phyloP scores from a whole-genome alignment of 2,329 filamentous ascomycete species.

The Massarina eburnea region DNA sequence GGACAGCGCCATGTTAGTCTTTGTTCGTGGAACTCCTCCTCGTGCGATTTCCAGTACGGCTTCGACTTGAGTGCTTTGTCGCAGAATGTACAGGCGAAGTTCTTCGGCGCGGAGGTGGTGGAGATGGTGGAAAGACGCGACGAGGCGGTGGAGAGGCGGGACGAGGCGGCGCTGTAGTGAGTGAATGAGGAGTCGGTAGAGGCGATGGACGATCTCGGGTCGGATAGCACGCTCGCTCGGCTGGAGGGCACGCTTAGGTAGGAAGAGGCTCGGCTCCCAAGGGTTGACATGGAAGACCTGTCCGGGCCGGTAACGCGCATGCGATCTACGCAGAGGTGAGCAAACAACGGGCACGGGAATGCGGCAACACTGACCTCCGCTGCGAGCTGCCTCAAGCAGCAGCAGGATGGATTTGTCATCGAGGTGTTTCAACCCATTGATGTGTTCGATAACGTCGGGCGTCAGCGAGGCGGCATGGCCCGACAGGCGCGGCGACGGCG shows the following conservation, averaged over 20 bases:
- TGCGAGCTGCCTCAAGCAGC: slow-evolving; percentile 41
- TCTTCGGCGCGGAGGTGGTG: slow-evolving; percentile 39
- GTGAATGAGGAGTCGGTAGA: slow-evolving; percentile 43
- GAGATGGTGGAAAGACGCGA: slow-evolving; percentile 41
- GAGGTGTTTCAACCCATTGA: slow-evolving; percentile 44
- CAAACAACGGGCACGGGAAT: slow-evolving; percentile 12
- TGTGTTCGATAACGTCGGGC: slow-evolving; percentile 42
- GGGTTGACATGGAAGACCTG: slow-evolving; percentile 40
- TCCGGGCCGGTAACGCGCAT: slow-evolving; percentile 37
- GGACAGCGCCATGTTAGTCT: slow-evolving; percentile 69
- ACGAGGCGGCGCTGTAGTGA: slow-evolving; percentile 41
- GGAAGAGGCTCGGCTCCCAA: slow-evolving; percentile 40
- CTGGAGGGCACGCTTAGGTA: slow-evolving; percentile 43
- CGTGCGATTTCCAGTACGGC: slow-evolving; percentile 70
- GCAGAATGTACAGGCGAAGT: slow-evolving; percentile 51
- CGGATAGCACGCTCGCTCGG: slow-evolving; percentile 41
- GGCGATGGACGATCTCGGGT: slow-evolving; percentile 40
- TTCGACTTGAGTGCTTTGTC: slow-evolving; percentile 69
- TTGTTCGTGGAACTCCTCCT: slow-evolving; percentile 70
- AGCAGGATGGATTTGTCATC: slow-evolving; percentile 44
- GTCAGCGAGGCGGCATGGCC: slow-evolving; percentile 34
- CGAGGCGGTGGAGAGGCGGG: slow-evolving; percentile 40
- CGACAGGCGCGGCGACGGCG: slow-evolving; percentile 39
- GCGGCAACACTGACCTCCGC: slow-evolving; percentile 35
- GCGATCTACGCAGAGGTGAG: slow-evolving; percentile 34